Conservation (phyloP, 129 eudicot genomes). For the Flaveria robusta region DNA sequence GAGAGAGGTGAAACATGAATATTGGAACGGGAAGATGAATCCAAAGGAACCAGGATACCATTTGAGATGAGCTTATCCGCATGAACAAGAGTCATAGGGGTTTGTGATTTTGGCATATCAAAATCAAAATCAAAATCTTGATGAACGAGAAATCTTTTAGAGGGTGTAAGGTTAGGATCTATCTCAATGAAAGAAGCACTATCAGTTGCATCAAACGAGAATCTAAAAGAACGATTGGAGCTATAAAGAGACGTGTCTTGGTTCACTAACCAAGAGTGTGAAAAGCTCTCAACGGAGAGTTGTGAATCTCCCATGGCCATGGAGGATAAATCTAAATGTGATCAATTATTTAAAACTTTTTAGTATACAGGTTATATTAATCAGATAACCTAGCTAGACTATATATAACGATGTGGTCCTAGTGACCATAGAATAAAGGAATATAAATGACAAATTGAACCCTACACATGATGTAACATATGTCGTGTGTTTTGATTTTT, state of each 20-base stretch:
- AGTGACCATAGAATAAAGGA: constrained; percentile 24
- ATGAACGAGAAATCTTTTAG: constrained; percentile 60
- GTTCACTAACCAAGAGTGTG: constrained; percentile 71
- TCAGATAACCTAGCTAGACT: not conserved
- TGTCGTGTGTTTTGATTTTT: constrained; percentile 41
- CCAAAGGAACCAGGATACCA: constrained; percentile 56
- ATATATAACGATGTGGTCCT: constrained; percentile 31
- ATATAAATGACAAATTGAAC: constrained; percentile 45
- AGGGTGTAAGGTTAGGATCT: constrained; percentile 80
- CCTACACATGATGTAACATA: constrained; percentile 56
- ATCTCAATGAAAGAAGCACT: constrained; percentile 81
- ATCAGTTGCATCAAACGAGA: constrained; percentile 57
- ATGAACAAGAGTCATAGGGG: constrained; percentile 44
- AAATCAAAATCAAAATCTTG: constrained; percentile 59
- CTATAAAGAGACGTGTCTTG: constrained; percentile 42
- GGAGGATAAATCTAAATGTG: not conserved
- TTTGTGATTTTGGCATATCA: constrained; percentile 49
- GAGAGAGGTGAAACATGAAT: constrained; percentile 25
- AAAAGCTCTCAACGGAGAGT: constrained; percentile 76
- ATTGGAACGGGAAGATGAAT: not conserved
- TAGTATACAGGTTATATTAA: not conserved
- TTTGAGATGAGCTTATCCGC: constrained; percentile 70
- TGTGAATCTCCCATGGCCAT: constrained; percentile 68
- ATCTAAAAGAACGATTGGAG: constrained; percentile 48
- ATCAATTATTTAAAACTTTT: not conserved